phyloP scores from a whole-genome alignment of 805 yeast species.

The Suhomyces vadensis region DNA sequence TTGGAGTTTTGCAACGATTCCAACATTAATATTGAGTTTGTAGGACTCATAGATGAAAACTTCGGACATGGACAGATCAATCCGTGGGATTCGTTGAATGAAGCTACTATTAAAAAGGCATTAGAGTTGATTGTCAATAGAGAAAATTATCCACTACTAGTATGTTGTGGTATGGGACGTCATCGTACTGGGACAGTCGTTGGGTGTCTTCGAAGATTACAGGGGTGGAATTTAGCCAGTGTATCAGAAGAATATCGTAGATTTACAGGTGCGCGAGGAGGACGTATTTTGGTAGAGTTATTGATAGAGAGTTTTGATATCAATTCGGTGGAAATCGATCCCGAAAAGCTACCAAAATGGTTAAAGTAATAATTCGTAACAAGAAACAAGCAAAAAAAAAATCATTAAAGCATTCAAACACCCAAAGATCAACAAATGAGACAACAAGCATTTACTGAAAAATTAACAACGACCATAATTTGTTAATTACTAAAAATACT shows the following conservation, averaged over 20 bases:
- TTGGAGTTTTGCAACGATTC: slow-evolving; percentile 76
- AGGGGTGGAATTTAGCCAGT: slow-evolving; percentile 94
- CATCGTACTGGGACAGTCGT: slow-evolving; percentile 96
- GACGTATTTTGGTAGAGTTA: slow-evolving; percentile 87
- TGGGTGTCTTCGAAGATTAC: slow-evolving; percentile 88
- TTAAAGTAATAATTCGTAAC: slow-evolving; percentile 10
- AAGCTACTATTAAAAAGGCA: slow-evolving; percentile 75
- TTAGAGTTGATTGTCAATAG: slow-evolving; percentile 70
- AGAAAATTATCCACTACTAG: slow-evolving; percentile 79
- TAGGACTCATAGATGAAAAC: slow-evolving; percentile 73
- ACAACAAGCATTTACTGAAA: too few species aligned
- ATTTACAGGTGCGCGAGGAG: slow-evolving; percentile 91
- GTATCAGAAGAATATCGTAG: slow-evolving; percentile 93
- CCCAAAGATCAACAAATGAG: too few species aligned
- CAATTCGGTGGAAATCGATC: slow-evolving; percentile 34
- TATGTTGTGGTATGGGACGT: slow-evolving; percentile 98
- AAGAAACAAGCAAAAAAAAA: neutral
- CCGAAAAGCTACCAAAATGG: slow-evolving; percentile 34
- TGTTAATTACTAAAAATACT: too few species aligned
- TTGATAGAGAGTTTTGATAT: slow-evolving; percentile 66
- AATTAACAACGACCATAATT: too few species aligned
- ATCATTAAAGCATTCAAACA: too few species aligned
- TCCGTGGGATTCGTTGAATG: slow-evolving; percentile 96
- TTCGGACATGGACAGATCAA: slow-evolving; percentile 37
- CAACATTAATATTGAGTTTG: slow-evolving; percentile 75